A percentile compares a stretch with the other conserved stretches of the same genome.
Conservation (phyloP, 2,329 filamentous ascomycete genomes). For the Colletotrichum paranaense region DNA sequence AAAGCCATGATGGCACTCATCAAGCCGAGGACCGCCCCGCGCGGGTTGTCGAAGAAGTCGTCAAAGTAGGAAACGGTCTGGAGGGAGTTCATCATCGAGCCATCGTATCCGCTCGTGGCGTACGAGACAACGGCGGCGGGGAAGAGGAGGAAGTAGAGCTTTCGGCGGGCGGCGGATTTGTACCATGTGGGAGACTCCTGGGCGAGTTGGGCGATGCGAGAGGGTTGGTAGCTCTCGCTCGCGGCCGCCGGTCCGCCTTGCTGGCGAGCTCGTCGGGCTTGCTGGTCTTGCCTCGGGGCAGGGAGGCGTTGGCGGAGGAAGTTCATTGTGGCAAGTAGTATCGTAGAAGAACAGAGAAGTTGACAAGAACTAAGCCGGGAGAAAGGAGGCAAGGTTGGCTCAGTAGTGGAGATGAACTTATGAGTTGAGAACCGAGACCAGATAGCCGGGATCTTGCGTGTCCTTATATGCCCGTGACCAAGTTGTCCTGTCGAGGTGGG, state of each 20-base stretch:
- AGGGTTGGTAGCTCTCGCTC: constrained; percentile 38
- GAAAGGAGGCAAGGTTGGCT: constrained; percentile 1
- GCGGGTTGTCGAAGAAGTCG: constrained; percentile 50
- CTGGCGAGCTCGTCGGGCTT: constrained; percentile 37
- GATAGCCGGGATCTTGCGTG: background rate
- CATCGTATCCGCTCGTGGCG: constrained; percentile 60
- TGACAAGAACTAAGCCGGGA: background rate
- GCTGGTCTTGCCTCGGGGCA: constrained; percentile 40
- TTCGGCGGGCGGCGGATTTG: constrained; percentile 42
- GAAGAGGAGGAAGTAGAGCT: constrained; percentile 47
- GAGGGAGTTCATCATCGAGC: constrained; percentile 61
- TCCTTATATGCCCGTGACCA: constrained; percentile 1
- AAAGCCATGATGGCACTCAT: constrained; percentile 58
- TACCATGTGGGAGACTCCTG: constrained; percentile 44
- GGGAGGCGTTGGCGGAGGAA: constrained; percentile 41
- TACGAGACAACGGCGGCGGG: constrained; percentile 48
- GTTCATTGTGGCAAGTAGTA: constrained; percentile 35
- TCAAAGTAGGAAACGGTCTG: constrained; percentile 56
- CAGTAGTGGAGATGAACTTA: background rate
- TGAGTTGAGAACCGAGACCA: background rate
- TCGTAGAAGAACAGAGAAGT: background rate
- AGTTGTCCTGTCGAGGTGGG: background rate
- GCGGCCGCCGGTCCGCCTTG: constrained; percentile 28
- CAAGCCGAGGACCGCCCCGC: constrained; percentile 44
- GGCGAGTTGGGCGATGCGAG: constrained; percentile 43